Percentiles rank a stretch among this genome's conserved stretches.
These are phyloP conservation scores for Aspergillus caelatus DNA, from an alignment of 2,329 filamentous ascomycete genomes.

Conservation along the genomic window DNA sequence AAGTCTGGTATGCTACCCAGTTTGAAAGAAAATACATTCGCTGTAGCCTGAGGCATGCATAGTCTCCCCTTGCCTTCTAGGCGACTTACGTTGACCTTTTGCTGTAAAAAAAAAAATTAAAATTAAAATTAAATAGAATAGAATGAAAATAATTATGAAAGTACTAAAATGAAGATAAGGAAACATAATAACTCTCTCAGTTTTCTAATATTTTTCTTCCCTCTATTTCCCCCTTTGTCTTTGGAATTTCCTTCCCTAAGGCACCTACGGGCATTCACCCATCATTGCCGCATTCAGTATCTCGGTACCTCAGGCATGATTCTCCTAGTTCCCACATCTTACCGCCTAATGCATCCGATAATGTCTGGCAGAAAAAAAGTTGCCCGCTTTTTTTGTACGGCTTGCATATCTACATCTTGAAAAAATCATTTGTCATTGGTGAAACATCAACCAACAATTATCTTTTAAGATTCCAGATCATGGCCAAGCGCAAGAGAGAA, in stretches of 20 bases:
- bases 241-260: not conserved
- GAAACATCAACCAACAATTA: not conserved
- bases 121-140: not conserved
- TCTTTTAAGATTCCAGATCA: slow-evolving; percentile 19
- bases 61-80: not conserved
- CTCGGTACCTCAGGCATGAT: slow-evolving; percentile 21
- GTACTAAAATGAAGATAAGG: too few species aligned
- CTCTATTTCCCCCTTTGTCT: not conserved
- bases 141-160: not conserved
- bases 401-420: not conserved
- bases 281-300: slow-evolving; percentile 5
- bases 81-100: not conserved
- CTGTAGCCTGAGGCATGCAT: not conserved
- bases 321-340: not conserved
- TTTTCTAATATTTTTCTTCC: not conserved
- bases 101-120: not conserved
- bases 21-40: not conserved
- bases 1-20: not conserved
- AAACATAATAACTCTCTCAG: not conserved
- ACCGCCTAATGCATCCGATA: slow-evolving; percentile 19
- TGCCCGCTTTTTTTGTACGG: slow-evolving; percentile 18
- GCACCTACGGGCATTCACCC: not conserved
- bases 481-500: slow-evolving; percentile 52
- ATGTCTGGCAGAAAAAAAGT: slow-evolving; percentile 30
- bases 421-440: not conserved